These are phyloP conservation scores for Bodo saltans DNA, from an alignment of 78 protist genomes.

Conservation along the genomic window DNA sequence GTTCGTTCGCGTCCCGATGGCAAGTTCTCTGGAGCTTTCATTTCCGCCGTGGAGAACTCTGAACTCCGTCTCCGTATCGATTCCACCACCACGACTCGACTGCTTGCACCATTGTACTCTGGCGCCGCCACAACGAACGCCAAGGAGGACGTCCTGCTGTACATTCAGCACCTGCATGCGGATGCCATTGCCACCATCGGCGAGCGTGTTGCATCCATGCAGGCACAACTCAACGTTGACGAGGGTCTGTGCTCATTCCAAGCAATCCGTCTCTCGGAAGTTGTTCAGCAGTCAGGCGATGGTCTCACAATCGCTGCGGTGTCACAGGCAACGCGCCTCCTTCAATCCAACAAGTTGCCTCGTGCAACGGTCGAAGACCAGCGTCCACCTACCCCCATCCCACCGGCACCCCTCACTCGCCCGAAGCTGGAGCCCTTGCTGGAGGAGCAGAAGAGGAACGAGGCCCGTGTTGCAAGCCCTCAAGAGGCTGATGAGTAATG, in stretches of 20 bases:
- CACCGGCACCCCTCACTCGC: neutral
- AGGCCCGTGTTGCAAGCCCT: no score
- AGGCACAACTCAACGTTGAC: no score
- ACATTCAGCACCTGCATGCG: neutral
- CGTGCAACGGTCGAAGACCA: neutral
- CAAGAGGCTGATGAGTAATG: no score
- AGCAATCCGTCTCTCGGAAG: neutral
- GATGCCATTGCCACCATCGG: neutral
- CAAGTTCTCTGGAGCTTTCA: neutral
- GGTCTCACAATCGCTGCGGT: neutral
- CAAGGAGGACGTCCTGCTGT: neutral
- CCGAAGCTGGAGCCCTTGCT: neutral
- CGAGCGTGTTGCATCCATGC: no score
- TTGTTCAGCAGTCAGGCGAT: neutral
- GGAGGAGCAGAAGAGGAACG: no score
- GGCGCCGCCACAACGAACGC: neutral
- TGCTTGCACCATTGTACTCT: neutral
- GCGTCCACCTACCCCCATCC: neutral
- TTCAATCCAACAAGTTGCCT: neutral
- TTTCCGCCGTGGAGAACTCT: neutral
- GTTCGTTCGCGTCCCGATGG: neutral
- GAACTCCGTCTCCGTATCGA: neutral
- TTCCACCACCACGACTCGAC: neutral
- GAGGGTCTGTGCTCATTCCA: no score
- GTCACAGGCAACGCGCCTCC: neutral